Percentiles rank a stretch among this genome's conserved stretches.
phyloP scores from a whole-genome alignment of 2,329 filamentous ascomycete species.

The Fusarium redolens region DNA sequence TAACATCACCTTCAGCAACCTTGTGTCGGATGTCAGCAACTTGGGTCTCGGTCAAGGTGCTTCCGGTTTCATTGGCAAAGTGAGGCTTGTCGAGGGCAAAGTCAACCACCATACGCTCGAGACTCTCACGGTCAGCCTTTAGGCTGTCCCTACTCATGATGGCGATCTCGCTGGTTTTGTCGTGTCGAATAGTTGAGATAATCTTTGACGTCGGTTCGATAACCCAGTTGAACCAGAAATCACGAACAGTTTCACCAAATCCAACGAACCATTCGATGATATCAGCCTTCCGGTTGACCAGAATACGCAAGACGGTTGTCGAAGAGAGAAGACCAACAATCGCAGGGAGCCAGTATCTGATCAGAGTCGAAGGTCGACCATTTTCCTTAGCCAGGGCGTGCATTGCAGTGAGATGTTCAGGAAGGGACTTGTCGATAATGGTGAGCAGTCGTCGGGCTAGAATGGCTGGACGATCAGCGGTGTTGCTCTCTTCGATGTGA shows the following conservation, averaged over 20 bases:
- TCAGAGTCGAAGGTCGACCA: slow-evolving; percentile 78
- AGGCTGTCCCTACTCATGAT: slow-evolving; percentile 96
- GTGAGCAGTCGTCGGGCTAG: slow-evolving; percentile 75
- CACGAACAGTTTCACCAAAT: slow-evolving; percentile 80
- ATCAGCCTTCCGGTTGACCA: slow-evolving; percentile 79
- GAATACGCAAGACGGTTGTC: slow-evolving; percentile 83
- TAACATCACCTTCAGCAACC: slow-evolving; percentile 92
- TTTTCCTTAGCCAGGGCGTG: slow-evolving; percentile 68
- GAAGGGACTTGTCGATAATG: slow-evolving; percentile 76
- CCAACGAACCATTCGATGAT: slow-evolving; percentile 84
- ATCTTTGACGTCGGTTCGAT: slow-evolving; percentile 85
- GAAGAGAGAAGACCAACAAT: slow-evolving; percentile 80
- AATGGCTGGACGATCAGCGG: slow-evolving; percentile 63
- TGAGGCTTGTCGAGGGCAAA: slow-evolving; percentile 88
- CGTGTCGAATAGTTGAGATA: slow-evolving; percentile 91
- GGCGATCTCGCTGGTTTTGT: slow-evolving; percentile 91
- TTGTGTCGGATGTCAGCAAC: slow-evolving; percentile 80
- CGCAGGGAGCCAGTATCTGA: slow-evolving; percentile 91
- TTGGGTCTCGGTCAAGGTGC: slow-evolving; percentile 72
- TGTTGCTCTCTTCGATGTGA: slow-evolving; percentile 59
- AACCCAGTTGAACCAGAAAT: slow-evolving; percentile 98
- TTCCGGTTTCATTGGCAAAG: slow-evolving; percentile 59
- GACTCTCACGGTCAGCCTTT: slow-evolving; percentile 86
- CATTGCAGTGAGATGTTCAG: slow-evolving; percentile 71
- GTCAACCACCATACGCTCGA: slow-evolving; percentile 98